Evolutionary conservation across 345 rosid genomes (phyloP).

Genomic region (Passiflora organensis): DNA sequence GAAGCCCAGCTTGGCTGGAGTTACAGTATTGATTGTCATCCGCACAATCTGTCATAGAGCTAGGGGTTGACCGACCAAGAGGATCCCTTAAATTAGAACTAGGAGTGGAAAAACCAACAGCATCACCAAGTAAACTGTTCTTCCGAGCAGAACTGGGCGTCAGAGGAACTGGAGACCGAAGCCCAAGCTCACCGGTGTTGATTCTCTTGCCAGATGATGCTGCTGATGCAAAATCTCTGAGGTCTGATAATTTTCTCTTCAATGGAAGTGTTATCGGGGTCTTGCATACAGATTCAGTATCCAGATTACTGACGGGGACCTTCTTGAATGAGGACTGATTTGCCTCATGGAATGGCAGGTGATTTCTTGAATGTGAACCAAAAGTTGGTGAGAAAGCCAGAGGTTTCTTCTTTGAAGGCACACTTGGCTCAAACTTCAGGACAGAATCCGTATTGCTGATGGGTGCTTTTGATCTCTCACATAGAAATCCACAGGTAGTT

Average conservation of each 20-base stretch:
- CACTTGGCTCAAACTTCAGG: constrained; percentile 38
- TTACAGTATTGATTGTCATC: constrained; percentile 52
- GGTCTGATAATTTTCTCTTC: constrained; percentile 70
- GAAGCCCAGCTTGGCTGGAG: constrained; percentile 43
- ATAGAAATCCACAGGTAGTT: constrained; percentile 55
- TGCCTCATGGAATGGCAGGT: constrained; percentile 38
- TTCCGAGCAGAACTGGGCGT: constrained; percentile 53
- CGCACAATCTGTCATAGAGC: constrained; percentile 29
- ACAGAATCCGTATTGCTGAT: constrained; percentile 39
- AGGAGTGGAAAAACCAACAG: constrained; percentile 56
- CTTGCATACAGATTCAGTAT: constrained; percentile 53
- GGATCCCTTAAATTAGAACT: constrained; percentile 37
- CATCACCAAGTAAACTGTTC: constrained; percentile 35
- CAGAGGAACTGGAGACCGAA: constrained; percentile 51
- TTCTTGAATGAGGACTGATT: constrained; percentile 39
- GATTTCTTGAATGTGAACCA: constrained; percentile 49
- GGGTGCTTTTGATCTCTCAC: constrained; percentile 41
- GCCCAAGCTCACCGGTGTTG: constrained; percentile 60
- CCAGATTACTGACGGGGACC: constrained; percentile 30
- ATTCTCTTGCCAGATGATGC: constrained; percentile 66
- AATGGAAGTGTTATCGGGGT: constrained; percentile 62
- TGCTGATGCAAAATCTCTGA: constrained; percentile 52
- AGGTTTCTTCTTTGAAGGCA: constrained; percentile 69
- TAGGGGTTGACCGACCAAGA: constrained; percentile 35
- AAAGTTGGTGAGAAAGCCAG: constrained; percentile 70